phyloP scores from a whole-genome alignment of 306 rosid species.

The Phaseolus lunatus region DNA sequence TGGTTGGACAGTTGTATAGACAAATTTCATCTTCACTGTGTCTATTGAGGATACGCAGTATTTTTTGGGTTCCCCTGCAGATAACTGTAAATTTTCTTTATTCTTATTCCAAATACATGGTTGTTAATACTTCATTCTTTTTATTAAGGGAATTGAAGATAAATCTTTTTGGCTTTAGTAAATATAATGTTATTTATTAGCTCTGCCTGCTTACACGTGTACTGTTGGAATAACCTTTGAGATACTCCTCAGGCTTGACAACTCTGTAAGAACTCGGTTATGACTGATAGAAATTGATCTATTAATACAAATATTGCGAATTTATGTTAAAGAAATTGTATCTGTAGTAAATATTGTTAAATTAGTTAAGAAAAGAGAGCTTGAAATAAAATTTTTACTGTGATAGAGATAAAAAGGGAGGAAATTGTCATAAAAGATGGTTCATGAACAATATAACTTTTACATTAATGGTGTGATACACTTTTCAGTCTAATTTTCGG shows the following conservation, averaged over 20 bases:
- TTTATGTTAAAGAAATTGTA: neutral
- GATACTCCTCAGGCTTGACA: neutral
- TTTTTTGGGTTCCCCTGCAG: slow-evolving; percentile 32
- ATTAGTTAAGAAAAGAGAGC: neutral
- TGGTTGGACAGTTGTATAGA: slow-evolving; percentile 64
- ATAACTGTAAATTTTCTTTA: slow-evolving; percentile 65
- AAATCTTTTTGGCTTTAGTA: neutral
- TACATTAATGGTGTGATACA: neutral
- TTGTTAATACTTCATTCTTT: slow-evolving; percentile 36
- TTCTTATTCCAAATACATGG: slow-evolving; percentile 38
- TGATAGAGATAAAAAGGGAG: neutral
- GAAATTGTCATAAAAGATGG: neutral
- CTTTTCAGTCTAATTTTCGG: neutral
- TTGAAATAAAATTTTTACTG: neutral
- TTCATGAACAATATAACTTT: neutral
- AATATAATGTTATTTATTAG: neutral
- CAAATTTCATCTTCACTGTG: slow-evolving; percentile 31
- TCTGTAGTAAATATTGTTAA: neutral
- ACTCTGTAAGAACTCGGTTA: neutral
- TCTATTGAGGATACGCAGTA: slow-evolving; percentile 34
- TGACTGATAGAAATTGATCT: neutral
- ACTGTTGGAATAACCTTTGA: neutral
- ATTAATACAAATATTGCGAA: neutral
- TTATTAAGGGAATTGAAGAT: slow-evolving; percentile 35
- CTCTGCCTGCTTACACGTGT: neutral